Evolutionary conservation across 2,329 filamentous ascomycete genomes (phyloP).

Genomic region (Scytalidium lignicola): DNA sequence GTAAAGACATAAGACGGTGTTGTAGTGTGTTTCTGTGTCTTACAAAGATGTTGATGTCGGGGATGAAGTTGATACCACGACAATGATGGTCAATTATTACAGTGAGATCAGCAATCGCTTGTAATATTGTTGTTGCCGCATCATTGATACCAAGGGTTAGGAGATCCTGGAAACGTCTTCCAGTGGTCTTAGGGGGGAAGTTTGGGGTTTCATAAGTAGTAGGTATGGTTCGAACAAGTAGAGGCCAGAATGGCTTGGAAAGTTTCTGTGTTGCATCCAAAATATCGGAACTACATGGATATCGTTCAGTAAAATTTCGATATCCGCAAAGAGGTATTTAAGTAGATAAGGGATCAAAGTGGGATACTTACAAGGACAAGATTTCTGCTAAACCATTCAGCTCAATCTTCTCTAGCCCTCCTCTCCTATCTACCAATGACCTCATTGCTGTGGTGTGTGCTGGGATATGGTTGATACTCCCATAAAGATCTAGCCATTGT

Average conservation of each 20-base stretch:
- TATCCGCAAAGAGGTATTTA: neutral
- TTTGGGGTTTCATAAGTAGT: neutral
- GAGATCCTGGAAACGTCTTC: conserved; percentile 2
- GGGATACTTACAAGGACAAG: conserved; percentile 6
- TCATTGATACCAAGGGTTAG: conserved; percentile 2
- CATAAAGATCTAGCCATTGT: conserved; percentile 13
- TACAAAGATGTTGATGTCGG: conserved; percentile 2
- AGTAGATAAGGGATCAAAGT: neutral
- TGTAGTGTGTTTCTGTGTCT: conserved; percentile 5
- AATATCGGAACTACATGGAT: conserved; percentile 10
- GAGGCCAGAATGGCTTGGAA: conserved; percentile 7
- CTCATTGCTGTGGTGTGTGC: conserved; percentile 7
- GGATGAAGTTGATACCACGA: conserved; percentile 3
- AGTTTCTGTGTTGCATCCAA: conserved; percentile 7
- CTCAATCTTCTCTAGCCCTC: conserved; percentile 9
- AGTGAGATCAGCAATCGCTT: conserved; percentile 7
- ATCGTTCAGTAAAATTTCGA: no score
- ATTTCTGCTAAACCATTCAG: conserved; percentile 9
- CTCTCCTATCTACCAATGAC: conserved; percentile 5
- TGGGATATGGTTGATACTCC: conserved; percentile 6
- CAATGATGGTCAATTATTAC: conserved; percentile 8
- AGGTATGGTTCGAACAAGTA: conserved; percentile 1
- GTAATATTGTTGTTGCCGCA: neutral
- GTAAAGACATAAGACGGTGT: conserved; percentile 5
- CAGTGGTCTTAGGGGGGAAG: neutral